Evolutionary conservation across 1,284 basidiomycete genomes (phyloP), one percentile per base, ranked within the genome.

Genomic region (Papiliotrema laurentii): DNA sequence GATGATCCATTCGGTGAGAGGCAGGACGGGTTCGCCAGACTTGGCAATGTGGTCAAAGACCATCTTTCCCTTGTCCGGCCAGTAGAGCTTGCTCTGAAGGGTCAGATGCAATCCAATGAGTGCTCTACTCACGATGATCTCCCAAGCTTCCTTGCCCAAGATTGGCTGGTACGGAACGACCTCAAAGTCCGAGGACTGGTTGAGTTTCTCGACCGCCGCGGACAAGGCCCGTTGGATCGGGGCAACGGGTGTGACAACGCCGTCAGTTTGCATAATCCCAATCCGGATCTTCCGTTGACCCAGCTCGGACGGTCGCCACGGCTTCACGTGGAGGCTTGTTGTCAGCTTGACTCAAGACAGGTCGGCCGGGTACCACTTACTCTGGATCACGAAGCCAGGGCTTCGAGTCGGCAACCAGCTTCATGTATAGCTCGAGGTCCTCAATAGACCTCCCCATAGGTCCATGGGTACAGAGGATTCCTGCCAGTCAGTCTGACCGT

Each of bases 231-330:
- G 51, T 10, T 53, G 48, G 33, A 70, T 63, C 1, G 71, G 69
- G 9, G 68, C 58, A 4, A 54, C 59, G 2, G 69, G 68, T 24
- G 50, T 59, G 30, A 68, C 56, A 4, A 62, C 34, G 1, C 65
- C 63, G 49, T 74, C 70, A 25, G 68, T 50, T 50, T 62, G 54
- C 57, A 71, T 67, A 33, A 69, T 54, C 0, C 64, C 72, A 24
- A 68, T 50, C 42, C 55, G 53, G 61, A 64, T 63, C 18, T 56
- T 55, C 11, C 33, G 19, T 16, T 45, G 30, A 31, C 30, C 30
- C 4, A 33, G 19, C 14, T 19, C 14, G 7, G 22, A 19, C 24
- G 26, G 13, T 5, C 26, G 11, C 35, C 63, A 60, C 13, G 56
- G 50, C 2, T 61, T 47, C 9, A 52, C 55, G n/a, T 62, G 54